Conservation (phyloP, 371 early-diverging fungal species). For the Dinochytrium kinnereticum region DNA sequence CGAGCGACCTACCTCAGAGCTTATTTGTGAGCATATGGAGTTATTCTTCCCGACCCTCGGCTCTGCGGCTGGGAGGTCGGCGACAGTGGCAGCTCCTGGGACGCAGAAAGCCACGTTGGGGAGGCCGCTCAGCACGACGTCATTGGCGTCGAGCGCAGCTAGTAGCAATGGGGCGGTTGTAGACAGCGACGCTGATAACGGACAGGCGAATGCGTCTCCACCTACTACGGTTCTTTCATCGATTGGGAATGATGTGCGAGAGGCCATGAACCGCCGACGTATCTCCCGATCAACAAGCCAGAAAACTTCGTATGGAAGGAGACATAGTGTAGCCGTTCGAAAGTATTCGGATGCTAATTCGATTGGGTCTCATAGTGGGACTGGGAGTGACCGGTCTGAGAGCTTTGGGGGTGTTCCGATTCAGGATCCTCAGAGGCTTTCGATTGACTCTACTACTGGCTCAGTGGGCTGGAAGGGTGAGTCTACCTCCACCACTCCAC, state of each 20-base stretch:
- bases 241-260: slow-evolving; percentile 6
- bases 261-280: slow-evolving; percentile 7
- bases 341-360: background rate
- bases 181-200: background rate
- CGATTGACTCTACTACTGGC: slow-evolving; percentile 1
- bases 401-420: background rate
- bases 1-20: slow-evolving; percentile 28
- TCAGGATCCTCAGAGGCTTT: background rate
- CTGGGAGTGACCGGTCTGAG: background rate
- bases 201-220: background rate
- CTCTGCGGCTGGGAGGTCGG: background rate
- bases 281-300: background rate
- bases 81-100: background rate
- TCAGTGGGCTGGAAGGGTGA: slow-evolving; percentile 2
- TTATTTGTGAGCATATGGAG: slow-evolving; percentile 28
- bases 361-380: background rate
- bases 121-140: background rate
- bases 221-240: background rate
- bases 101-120: background rate
- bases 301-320: slow-evolving; percentile 10
- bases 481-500: too few relatives aligned
- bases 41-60: slow-evolving; percentile 25
- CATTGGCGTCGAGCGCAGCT: background rate
- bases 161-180: background rate
- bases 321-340: background rate